Evolutionary conservation across 2,329 filamentous ascomycete genomes (phyloP), one percentile per base, ranked within the genome.

Genomic region (Xenosphaeropsis pyriputrescens): DNA sequence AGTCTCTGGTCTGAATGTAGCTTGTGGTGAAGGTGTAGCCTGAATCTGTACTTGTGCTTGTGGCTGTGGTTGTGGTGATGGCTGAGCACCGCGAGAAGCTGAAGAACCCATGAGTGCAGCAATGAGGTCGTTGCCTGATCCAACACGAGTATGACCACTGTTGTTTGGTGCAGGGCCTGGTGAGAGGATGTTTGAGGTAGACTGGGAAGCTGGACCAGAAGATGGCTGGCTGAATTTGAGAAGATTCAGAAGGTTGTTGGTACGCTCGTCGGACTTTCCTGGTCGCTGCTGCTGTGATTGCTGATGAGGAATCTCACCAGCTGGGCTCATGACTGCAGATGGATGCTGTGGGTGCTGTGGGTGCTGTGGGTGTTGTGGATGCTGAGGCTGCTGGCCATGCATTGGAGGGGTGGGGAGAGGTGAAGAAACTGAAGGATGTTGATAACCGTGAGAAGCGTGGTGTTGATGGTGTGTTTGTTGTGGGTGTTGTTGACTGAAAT

Each of bases 211-310:
- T 37, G 52, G 45, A 39, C 50, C 47, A 14, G 52, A 46, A 36
- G 59, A 44, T 30, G 63, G 57, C 46, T 70, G 63, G 43, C 69
- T 75, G 58, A 77, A 79, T 55, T 75, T 76, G 44, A 83, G 63
- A 43, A 82, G 57, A 50, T 71, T 79, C 41, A 82, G 63, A 45
- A 83, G 56, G 49, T 70, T 73, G 44, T 65, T 64, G 13, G 70
- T 68, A 42, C 67, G 64, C 40, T 66, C 64, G 57, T 45, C 55
- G 16, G 46, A n/a, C 17, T 41, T 42, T 34, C 50, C 47, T 60
- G 53, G 39, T 47, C 58, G 56, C 34, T 55, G 55, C 26, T 59
- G 58, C 40, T 59, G 58, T 39, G 67, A 65, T 11, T 26, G 22
- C 22, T 5, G 22, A 26, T 26, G 22, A 36, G 60, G 44, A 17